Conservation (phyloP, 768 basidiomycete species). For the Amanita rubescens region DNA sequence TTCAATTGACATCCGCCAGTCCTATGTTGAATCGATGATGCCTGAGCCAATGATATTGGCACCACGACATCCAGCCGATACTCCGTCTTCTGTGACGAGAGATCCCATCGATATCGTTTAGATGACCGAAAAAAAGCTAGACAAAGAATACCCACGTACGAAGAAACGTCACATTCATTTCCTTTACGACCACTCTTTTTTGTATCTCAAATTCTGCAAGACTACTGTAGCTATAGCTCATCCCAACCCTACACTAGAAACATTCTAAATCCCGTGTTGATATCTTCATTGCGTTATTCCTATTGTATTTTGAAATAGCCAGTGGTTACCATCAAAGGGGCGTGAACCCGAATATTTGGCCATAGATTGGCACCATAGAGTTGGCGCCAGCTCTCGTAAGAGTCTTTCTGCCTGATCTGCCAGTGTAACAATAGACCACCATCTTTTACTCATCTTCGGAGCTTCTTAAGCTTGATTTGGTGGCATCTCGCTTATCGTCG, state of each 20-base stretch:
- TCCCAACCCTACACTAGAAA: neutral
- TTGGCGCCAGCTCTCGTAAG: too few relatives aligned
- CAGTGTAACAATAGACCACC: neutral
- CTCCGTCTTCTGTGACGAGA: slow-evolving; percentile 1
- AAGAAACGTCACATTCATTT: neutral
- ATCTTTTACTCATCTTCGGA: neutral
- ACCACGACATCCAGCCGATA: neutral
- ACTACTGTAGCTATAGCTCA: slow-evolving; percentile 5
- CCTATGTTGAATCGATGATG: slow-evolving; percentile 1
- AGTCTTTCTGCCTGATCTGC: too few relatives aligned
- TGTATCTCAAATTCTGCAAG: neutral
- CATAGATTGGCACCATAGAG: neutral
- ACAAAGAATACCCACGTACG: neutral
- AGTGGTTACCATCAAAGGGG: too few relatives aligned
- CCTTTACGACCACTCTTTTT: neutral
- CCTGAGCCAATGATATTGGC: neutral
- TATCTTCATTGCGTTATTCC: neutral
- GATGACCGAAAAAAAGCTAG: neutral
- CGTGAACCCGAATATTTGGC: neutral
- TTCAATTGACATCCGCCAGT: slow-evolving; percentile 22
- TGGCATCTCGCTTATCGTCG: neutral
- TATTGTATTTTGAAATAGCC: neutral
- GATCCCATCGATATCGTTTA: slow-evolving; percentile 4
- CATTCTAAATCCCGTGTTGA: neutral
- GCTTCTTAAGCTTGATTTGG: neutral